Percentiles rank a stretch among this genome's conserved stretches.
These are phyloP conservation scores for Sanguinoderma infundibulare DNA, from an alignment of 1,284 basidiomycete genomes.

Conservation along the genomic window DNA sequence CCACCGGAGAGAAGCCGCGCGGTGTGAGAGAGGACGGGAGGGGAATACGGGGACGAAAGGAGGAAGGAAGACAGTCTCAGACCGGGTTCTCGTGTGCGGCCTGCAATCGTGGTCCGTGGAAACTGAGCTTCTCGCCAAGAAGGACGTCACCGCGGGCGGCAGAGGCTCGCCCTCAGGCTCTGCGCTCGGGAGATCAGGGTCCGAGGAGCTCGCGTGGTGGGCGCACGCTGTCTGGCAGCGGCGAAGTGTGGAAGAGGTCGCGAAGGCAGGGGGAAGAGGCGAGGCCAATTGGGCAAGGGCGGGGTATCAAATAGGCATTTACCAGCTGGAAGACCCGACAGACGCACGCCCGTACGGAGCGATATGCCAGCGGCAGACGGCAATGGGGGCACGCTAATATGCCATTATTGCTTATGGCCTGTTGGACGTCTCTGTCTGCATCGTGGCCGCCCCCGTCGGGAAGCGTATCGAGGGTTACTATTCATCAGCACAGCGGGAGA, in stretches of 20 bases:
- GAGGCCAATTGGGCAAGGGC: not conserved
- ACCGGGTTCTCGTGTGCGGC: not conserved
- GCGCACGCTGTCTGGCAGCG: not conserved
- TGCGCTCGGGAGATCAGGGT: not conserved
- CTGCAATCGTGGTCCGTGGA: not conserved
- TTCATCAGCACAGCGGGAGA: not conserved
- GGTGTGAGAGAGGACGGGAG: not conserved
- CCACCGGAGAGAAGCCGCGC: not conserved
- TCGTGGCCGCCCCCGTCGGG: not conserved
- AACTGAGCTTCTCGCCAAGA: not conserved
- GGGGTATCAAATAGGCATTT: not conserved
- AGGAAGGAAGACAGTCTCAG: not conserved
- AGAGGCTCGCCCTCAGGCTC: not conserved
- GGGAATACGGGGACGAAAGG: not conserved
- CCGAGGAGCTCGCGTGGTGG: conserved; percentile 1
- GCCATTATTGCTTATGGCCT: not conserved
- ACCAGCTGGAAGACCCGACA: not conserved
- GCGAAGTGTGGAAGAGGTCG: not conserved
- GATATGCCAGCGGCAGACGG: not conserved
- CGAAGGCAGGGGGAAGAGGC: not conserved
- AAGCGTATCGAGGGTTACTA: not conserved
- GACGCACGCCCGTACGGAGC: not conserved
- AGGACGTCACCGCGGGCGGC: not conserved
- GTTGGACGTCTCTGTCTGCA: not conserved
- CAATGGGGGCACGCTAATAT: not conserved